Evolutionary conservation across 2,329 filamentous ascomycete genomes (phyloP).

Genomic region (Diaporthe longicolla): DNA sequence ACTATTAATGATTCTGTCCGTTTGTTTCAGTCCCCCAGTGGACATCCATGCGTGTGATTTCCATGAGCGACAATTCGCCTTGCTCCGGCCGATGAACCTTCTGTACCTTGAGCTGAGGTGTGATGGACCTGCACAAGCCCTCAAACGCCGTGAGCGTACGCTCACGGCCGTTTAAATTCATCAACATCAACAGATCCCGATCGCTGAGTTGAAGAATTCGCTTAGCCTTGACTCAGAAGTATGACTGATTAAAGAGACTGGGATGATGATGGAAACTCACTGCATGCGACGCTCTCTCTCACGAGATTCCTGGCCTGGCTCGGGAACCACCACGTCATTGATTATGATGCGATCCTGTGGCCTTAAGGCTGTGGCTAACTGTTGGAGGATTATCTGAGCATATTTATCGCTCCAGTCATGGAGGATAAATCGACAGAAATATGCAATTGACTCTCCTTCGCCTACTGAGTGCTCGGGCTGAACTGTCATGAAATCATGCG

Average conservation of each 20-base stretch:
- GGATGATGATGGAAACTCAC: not conserved
- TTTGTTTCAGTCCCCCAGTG: not conserved
- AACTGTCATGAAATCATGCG: slow-evolving; percentile 25
- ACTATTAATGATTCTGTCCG: not conserved
- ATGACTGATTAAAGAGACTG: not conserved
- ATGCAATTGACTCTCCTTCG: not conserved
- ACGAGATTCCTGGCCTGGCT: slow-evolving; percentile 16
- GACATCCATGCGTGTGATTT: slow-evolving; percentile 6
- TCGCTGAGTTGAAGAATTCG: not conserved
- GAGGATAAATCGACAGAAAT: slow-evolving; percentile 15
- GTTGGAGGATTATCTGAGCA: slow-evolving; percentile 1
- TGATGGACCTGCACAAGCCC: not conserved
- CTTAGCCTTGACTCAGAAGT: not conserved
- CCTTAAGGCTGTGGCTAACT: not conserved
- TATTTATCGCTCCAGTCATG: slow-evolving; percentile 31
- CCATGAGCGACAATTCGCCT: slow-evolving; percentile 9
- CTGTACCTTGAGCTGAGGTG: slow-evolving; percentile 9
- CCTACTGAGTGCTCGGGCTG: slow-evolving; percentile 15
- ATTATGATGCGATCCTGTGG: slow-evolving; percentile 9
- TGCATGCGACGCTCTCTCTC: slow-evolving; percentile 20
- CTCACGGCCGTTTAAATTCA: slow-evolving; percentile 12
- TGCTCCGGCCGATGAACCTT: slow-evolving; percentile 6
- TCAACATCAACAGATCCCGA: slow-evolving; percentile 19
- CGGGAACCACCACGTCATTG: slow-evolving; percentile 24
- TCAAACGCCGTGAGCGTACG: not conserved